Base-by-base conservation (phyloP, 345 rosid genomes). In the Kernera saxatilis region DNA sequence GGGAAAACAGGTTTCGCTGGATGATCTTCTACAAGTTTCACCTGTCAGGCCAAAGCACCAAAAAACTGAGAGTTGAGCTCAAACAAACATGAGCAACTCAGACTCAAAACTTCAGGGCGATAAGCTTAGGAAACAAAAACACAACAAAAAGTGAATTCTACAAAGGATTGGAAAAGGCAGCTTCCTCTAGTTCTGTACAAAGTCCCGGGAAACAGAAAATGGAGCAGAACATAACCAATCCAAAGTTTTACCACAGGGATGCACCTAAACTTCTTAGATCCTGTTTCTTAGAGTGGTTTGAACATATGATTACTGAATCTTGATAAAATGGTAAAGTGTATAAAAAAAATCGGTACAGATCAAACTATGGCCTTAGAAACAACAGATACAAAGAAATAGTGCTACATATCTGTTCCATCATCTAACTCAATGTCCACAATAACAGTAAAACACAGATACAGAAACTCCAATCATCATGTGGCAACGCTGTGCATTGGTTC, bases 1-100 rank as follows among this genome's bases (percentile, higher is more conserved):
- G 87, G 29, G 53, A 88, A 90, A 77, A 84, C 86, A 26, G 85
- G 82, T 60, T 72, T 57, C 1, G 81, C 75, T 51, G 88, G 89
- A 51, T 88, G 86, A 53, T 81, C 91, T 57, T 77, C 70, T 50
- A 84, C 83, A 51, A 52, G 59, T 78, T 80, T 81, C 58, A 84
- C 88, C 99, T 95, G 81, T 37, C 54, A 69, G 62, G 54, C 57
- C 5, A 59, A 48, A 57, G 49, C 56, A 73, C 23, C 56, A 70
- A 64, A 52, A 23, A 74, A 65, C 67, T 25, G 58, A 45, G 65
- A 52, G 63, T 49, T 33, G 41, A 15, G 4, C 40, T 55, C 29
- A 35, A 49, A 18, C 18, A 43, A 12, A 23, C 8, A 33, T 45
- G 27, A 30, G 26, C 13, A 66, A 23, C 54, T 29, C 39, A 21